Evolutionary conservation across 2,329 filamentous ascomycete species (phyloP).

Genomic region (Microthyrium microscopicum): DNA sequence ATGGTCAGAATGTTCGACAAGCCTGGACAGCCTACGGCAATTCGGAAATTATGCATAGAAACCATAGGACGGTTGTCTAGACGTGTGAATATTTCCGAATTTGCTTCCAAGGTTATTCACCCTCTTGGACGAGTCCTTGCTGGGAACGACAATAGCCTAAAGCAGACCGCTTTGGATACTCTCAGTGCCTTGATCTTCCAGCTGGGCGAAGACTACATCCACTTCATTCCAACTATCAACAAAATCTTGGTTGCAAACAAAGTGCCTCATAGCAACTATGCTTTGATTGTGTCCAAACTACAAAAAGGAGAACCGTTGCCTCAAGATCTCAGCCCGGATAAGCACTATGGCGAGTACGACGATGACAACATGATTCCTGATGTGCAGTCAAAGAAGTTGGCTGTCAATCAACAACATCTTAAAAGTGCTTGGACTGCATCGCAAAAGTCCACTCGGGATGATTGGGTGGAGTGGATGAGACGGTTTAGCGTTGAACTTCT

Average conservation of each 20-base stretch:
- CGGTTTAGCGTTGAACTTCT: constrained; percentile 90
- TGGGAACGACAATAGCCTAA: constrained; percentile 53
- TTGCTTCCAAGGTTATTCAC: constrained; percentile 90
- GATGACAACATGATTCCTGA: constrained; percentile 74
- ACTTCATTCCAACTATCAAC: constrained; percentile 86
- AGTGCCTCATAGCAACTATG: constrained; percentile 80
- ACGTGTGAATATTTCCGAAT: constrained; percentile 94
- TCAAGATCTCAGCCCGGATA: constrained; percentile 79
- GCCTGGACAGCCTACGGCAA: constrained; percentile 57
- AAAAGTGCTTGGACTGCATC: constrained; percentile 95
- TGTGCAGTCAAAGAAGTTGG: constrained; percentile 79
- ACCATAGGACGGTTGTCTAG: constrained; percentile 86
- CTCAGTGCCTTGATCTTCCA: constrained; percentile 92
- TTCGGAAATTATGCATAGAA: constrained; percentile 82
- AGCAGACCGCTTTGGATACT: constrained; percentile 76
- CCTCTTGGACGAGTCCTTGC: constrained; percentile 71
- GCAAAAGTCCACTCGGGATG: constrained; percentile 91
- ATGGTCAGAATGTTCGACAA: constrained; percentile 92
- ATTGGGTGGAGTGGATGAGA: constrained; percentile 98
- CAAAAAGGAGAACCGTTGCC: constrained; percentile 92
- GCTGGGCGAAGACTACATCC: constrained; percentile 83
- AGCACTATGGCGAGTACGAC: constrained; percentile 57
- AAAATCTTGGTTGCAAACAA: constrained; percentile 64
- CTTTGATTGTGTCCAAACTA: constrained; percentile 78
- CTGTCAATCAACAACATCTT: constrained; percentile 93